Evolutionary conservation across 441 rosid genomes (phyloP), one percentile per base, ranked within the genome.

Genomic region (Macaranga tanarius): DNA sequence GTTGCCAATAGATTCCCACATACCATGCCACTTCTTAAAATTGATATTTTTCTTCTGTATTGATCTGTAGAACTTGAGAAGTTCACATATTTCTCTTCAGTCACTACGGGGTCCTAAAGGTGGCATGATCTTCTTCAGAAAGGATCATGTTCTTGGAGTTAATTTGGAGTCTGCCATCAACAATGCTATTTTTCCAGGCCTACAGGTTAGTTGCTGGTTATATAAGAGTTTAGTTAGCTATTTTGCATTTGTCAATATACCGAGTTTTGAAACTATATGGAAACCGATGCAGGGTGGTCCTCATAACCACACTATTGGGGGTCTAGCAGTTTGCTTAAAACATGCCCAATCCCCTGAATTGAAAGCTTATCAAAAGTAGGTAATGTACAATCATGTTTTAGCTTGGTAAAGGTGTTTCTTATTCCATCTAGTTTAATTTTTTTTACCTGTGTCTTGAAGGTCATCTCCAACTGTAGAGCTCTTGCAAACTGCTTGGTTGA

Each of bases 41-140:
- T 2, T 51, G 25, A 1, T 8, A 5, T 67, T 10, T 1, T 6
- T 2, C 38, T n/a, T 50, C 34, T 67, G 3, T 19, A 17, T 20
- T 34, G n/a, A 51, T 60, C 16, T 31, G 10, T 22, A 51, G n/a
- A 7, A 45, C 54, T 56, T 69, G 11, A 50, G 56, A 19, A 59
- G 20, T 48, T 75, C 68, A 28, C 34, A 1, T 34, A 15, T 34
- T 69, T 69, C 9, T 71, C 56, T 74, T 48, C 71, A 94, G 98
- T 94, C 98, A 72, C 80, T 94, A 86, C 86, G 98, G 79, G 98
- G 97, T 80, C 98, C 97, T 62, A 88, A 97, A 85, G 99, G 97
- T 77, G 99, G 99, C 76, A 94, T 94, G 97, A 94, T 94, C 77
- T 94, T 94, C 79, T 94, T 92, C 80, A 87, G 44, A 75, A 90